Evolutionary conservation across 2,329 filamentous ascomycete species (phyloP).

Genomic region (Apiospora kogelbergensis): DNA sequence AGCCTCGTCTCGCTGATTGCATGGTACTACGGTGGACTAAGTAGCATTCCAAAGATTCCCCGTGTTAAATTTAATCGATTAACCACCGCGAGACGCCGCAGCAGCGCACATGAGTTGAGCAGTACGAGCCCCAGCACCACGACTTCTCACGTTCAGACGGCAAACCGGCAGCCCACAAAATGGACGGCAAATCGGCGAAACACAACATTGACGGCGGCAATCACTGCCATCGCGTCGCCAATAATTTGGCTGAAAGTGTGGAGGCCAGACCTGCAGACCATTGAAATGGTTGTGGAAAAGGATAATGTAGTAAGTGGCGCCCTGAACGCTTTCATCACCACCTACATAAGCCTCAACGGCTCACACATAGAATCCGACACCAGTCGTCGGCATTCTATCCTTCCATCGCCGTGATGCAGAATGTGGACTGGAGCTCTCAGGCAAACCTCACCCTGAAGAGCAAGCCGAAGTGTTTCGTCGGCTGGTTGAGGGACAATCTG

Average conservation of each 20-base stretch:
- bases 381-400: background rate
- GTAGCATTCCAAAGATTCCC: too few species aligned
- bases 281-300: background rate
- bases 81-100: too few species aligned
- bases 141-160: too few species aligned
- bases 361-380: background rate
- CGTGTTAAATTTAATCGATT: too few species aligned
- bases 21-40: too few species aligned
- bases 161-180: too few species aligned
- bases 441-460: background rate
- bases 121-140: too few species aligned
- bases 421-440: background rate
- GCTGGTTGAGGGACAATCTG: background rate
- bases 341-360: background rate
- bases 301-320: background rate
- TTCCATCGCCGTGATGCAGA: background rate
- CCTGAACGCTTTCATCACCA: background rate
- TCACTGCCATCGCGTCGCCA: background rate
- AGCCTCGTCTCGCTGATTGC: background rate
- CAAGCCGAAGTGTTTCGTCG: background rate
- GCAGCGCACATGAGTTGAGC: too few species aligned
- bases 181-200: background rate
- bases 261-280: background rate
- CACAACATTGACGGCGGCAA: background rate
- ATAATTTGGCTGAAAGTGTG: background rate